phyloP scores from a whole-genome alignment of 345 rosid species.

The Rhodamnia argentea region DNA sequence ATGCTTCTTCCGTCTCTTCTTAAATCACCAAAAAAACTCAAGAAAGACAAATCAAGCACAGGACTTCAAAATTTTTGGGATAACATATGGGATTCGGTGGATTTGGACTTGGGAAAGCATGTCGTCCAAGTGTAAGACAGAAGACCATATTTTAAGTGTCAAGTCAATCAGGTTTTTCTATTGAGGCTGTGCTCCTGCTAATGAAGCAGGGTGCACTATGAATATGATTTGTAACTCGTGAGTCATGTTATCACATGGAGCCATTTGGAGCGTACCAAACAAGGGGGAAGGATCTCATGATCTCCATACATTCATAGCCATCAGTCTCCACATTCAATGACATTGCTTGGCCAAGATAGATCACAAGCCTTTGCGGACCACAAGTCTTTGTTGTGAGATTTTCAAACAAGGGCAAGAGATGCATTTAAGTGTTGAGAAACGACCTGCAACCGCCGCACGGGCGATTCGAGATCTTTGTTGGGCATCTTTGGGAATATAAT shows the following conservation, averaged over 20 bases:
- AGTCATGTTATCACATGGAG: not conserved
- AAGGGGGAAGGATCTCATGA: not conserved
- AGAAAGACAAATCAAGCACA: not conserved
- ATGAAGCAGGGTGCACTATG: not conserved
- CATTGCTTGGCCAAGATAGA: not conserved
- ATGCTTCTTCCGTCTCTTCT: conserved; percentile 28
- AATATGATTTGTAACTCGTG: not conserved
- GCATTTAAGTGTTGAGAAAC: not conserved
- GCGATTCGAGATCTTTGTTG: not conserved
- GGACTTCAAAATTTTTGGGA: not conserved
- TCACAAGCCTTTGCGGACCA: not conserved
- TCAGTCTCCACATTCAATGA: not conserved
- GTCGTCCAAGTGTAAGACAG: not conserved
- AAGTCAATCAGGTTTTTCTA: not conserved
- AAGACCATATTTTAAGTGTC: not conserved
- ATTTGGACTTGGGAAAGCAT: not conserved
- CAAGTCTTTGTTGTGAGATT: not conserved
- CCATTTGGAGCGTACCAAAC: conserved; percentile 1
- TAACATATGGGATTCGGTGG: not conserved
- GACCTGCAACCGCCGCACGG: not conserved
- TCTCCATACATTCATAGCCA: not conserved
- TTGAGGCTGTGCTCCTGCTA: not conserved
- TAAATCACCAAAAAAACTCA: not conserved
- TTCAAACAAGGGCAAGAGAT: not conserved
- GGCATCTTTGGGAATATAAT: not conserved